Evolutionary conservation across 2,329 filamentous ascomycete species (phyloP).

Genomic region (Paecilomyces sp.): DNA sequence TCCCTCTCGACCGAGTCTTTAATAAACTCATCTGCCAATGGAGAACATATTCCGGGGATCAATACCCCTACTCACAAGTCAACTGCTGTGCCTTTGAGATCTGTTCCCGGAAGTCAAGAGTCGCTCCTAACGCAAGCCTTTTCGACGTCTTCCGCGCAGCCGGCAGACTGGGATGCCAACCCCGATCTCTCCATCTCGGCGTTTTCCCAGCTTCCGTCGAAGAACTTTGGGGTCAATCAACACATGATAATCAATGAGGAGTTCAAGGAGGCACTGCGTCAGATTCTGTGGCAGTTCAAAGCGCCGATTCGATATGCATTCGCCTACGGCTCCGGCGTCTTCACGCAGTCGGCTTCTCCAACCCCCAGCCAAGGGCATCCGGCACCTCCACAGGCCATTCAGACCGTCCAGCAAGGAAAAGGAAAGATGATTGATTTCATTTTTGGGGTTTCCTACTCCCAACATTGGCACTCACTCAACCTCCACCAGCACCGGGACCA

Average conservation of each 20-base stretch:
- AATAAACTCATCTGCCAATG: conserved; percentile 9
- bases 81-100: conserved; percentile 7
- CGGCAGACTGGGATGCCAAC: conserved; percentile 66
- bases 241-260: conserved; percentile 94
- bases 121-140: conserved; percentile 19
- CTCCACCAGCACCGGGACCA: conserved; percentile 81
- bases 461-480: conserved; percentile 97
- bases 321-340: conserved; percentile 94
- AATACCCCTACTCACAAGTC: conserved; percentile 12
- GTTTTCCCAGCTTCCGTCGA: conserved; percentile 69
- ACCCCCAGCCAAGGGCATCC: conserved; percentile 55
- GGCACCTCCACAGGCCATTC: conserved; percentile 70
- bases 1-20: conserved; percentile 22
- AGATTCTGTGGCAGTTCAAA: conserved; percentile 83
- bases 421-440: conserved; percentile 99
- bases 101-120: conserved; percentile 6
- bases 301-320: conserved; percentile 95
- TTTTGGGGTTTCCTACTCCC: conserved; percentile 85
- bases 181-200: conserved; percentile 63
- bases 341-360: conserved; percentile 61
- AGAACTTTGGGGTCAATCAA: conserved; percentile 88
- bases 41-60: conserved; percentile 8
- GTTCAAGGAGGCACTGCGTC: conserved; percentile 82
- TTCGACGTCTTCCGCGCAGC: conserved; percentile 22
- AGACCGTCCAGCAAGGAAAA: conserved; percentile 76